Base-by-base conservation (phyloP, 352 stramenopile species). In the Phytophthora hibernalis region DNA sequence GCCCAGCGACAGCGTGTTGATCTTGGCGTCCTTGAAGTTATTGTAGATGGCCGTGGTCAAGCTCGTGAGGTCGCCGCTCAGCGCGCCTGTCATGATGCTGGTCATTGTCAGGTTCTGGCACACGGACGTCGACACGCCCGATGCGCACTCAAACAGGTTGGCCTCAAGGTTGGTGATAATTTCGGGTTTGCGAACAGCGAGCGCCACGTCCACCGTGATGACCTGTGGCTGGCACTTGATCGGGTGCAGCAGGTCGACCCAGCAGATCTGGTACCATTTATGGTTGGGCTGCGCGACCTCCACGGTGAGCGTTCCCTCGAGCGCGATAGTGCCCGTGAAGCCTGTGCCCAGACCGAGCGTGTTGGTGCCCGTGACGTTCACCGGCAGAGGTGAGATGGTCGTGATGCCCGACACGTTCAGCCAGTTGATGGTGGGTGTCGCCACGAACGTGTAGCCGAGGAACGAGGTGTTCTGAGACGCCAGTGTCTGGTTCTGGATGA, bases 221-320 rank as follows among this genome's bases (percentile, higher is more conserved):
- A 63, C 68, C 37, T 74, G 47, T 13, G 82, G 70, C 28, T 57
- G 52, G 56, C 82, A 91, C 38, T 71, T 65, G 21, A 68, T 68
- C 24, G 79, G 79, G 65, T 88, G 68, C 47, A 89, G 59, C 38
- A 82, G 45, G 67, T 87, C 67, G 47, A 79, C 77, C 74, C 77
- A 87, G 77, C 80, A 88, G 49, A 89, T 68, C 54, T 85, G 71
- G 60, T 79, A 89, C 80, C 82, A 91, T 56, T 82, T 80, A 60
- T 84, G 71, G 65, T 89, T 56, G 26, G 77, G 70, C 75, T 87
- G 79, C 53, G 75, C 68, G 55, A 89, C 78, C 53, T 82, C 66
- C 37, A 91, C 54, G 22, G 56, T 65, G 26, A 91, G 20, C 28
- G 65, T 79, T 38, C 58, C 76, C 48, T 76, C 45, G 15, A 85